Base-by-base conservation (phyloP, 805 yeast genomes). In the Kodamaea kakaduensis region DNA sequence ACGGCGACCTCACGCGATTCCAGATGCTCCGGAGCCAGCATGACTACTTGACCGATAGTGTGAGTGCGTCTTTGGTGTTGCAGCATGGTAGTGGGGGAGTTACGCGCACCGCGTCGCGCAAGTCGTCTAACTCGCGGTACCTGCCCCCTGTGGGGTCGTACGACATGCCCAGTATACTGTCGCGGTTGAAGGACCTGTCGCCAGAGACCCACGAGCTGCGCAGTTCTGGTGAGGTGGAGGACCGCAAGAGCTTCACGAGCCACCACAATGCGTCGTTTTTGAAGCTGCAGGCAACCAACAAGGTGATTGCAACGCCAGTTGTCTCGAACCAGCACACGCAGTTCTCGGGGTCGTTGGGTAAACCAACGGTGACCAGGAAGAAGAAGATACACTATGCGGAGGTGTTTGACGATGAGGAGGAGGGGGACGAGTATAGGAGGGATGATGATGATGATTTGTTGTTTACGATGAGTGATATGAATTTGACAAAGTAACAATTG, bases 391-490 rank as follows among this genome's bases (percentile, higher is more conserved):
- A 52, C 20, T 67, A 67, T 46, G 68, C 57, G 23, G 56, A 60
- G 43, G 71, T 66, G 15, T 67, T 66, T 48, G 72, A 64, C 14
- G 71, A 65, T 36, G 69, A 63, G 25, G 76, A 71, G 24, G 81
- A 76, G 20, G 83, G 76, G 4, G 56, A 46, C 3, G 42, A 31
- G 2, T 25, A 29, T 17, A 19, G 19, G 21, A 17, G 33, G 17
- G 59, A 58, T 17, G 66, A 60, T 16, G 85, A 80, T 37, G 86
- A 79, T 42, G 85, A 80, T 34, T 58, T 81, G 38, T 58, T 80
- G 31, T 79, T 80, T 54, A 73, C 84, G 15, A 80, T 79, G 87
- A 81, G 86, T 51, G 87, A 81, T 48, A 80, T 81, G 85, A 76
- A 73, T 48, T 50, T 35, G 24, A 35, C 38, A n/a, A 35, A 35